These are phyloP conservation scores for Kalaharituber pfeilii DNA, from an alignment of 2,329 filamentous ascomycete genomes.

Conservation along the genomic window DNA sequence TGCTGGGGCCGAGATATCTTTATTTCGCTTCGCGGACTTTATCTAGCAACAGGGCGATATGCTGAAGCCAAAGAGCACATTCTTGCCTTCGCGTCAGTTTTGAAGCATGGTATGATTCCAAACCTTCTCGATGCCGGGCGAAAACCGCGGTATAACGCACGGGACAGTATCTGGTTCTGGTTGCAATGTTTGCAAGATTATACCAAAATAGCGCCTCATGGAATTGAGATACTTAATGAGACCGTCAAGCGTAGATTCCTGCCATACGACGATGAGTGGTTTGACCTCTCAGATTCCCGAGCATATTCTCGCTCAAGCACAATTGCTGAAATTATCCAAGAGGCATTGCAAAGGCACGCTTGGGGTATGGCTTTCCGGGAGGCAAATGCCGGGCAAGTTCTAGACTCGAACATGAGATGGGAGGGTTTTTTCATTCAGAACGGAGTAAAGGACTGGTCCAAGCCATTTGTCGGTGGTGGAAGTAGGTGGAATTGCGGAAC, in stretches of 20 bases:
- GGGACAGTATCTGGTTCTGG: conserved; percentile 97
- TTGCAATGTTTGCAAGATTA: conserved; percentile 93
- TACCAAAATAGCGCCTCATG: conserved; percentile 60
- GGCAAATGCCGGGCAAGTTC: conserved; percentile 72
- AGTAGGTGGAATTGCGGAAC: conserved; percentile 92
- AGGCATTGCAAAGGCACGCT: conserved; percentile 82
- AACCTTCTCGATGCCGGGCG: conserved; percentile 79
- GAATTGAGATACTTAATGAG: conserved; percentile 53
- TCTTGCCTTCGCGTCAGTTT: conserved; percentile 77
- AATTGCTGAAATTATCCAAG: conserved; percentile 78
- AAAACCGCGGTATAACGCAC: conserved; percentile 79
- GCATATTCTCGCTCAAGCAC: conserved; percentile 76
- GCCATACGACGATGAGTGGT: conserved; percentile 93
- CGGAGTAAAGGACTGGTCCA: conserved; percentile 76
- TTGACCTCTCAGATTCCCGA: conserved; percentile 58
- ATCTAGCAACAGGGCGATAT: conserved; percentile 74
- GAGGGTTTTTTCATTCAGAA: conserved; percentile 66
- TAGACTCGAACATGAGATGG: conserved; percentile 84
- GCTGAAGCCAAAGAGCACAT: conserved; percentile 87
- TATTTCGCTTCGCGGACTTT: conserved; percentile 84
- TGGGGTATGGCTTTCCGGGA: conserved; percentile 81
- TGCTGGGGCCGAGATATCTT: conserved; percentile 98
- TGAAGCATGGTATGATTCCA: conserved; percentile 97
- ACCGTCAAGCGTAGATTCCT: conserved; percentile 71
- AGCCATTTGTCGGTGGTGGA: conserved; percentile 81